Evolutionary conservation across 2,329 filamentous ascomycete species (phyloP), one percentile per base, ranked within the genome.

Genomic region (Paecilomyces dactylethromorphus): DNA sequence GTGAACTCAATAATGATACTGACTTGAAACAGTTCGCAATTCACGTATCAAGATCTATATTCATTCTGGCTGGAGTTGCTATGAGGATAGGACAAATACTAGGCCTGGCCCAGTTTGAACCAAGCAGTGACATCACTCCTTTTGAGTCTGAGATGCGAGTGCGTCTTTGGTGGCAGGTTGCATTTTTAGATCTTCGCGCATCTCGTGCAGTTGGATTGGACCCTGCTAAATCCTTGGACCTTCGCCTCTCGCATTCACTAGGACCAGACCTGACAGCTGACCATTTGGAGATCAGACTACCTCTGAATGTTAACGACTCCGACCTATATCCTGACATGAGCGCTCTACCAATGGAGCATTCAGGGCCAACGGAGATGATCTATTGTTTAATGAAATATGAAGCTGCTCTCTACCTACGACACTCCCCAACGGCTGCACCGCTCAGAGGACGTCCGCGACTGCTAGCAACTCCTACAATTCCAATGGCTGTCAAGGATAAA

Each of bases 81-180:
- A 52, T 63, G n/a, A 59, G 64, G 10, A 55, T 65, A 49, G 63
- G 57, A 8, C 54, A 60, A 22, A 49, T 55, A 29, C 63, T 72
- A 15, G 69, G 70, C 12, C 59, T 73, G 2, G 59, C 66, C 3
- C 63, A 62, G 1, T 70, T 72, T 49, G 60, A 63, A 11, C 61
- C 69, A 10, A 60, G 60, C n/a, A n/a, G 15, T 21, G 39, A 18
- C 3, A 57, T 74, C 11, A 63, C 69, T 13, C 66, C 68, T 3
- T 72, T 73, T 58, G 70, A 74, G 39, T 64, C 63, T 6, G 71
- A 74, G 55, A 68, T 72, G 62, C 69, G 70, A 3, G 58, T 69
- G 39, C 65, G 71, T 3, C 58, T 73, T 8, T 73, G 68, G 69
- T 73, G 70, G 69, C 56, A 65, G 54, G 49, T 65, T 11, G 22